Percentiles rank a stretch among this genome's conserved stretches.
phyloP scores from a whole-genome alignment of 805 yeast species.

The Teunomyces aglyptinius region DNA sequence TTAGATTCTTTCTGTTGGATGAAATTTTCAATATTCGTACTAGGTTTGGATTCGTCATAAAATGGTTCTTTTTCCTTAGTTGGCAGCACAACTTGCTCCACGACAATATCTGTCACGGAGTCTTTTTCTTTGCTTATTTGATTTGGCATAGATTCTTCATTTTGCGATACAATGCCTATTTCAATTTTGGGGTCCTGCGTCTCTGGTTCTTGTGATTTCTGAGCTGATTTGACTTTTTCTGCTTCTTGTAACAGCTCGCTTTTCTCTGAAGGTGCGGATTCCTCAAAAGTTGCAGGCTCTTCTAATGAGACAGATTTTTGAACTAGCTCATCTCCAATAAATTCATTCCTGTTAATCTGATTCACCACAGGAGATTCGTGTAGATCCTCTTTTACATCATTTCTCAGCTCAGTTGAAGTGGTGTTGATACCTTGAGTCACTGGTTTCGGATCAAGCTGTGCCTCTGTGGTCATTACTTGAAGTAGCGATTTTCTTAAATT shows the following conservation, averaged over 20 bases:
- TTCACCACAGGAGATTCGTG: no score
- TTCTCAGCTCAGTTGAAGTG: neutral
- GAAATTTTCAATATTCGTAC: slow-evolving; percentile 7
- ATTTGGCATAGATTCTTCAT: neutral
- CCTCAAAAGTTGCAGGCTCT: no score
- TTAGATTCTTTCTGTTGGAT: slow-evolving; percentile 1
- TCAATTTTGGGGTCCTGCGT: no score
- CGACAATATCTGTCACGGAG: neutral
- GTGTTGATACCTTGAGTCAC: neutral
- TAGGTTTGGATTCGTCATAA: neutral
- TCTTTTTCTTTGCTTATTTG: neutral
- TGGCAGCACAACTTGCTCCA: neutral
- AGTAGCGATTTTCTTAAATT: neutral
- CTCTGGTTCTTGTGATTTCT: no score
- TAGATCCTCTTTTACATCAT: neutral
- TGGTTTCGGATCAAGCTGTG: neutral
- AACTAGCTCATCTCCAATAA: no score
- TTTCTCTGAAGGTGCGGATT: no score
- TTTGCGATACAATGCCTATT: no score
- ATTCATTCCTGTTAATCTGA: no score
- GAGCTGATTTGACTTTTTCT: no score
- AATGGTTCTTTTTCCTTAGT: neutral
- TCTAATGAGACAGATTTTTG: no score
- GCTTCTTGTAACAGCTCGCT: no score
- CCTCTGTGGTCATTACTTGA: neutral